These are phyloP conservation scores for Leonotis leonurus DNA, from an alignment of 257 asterid species.

Conservation along the genomic window DNA sequence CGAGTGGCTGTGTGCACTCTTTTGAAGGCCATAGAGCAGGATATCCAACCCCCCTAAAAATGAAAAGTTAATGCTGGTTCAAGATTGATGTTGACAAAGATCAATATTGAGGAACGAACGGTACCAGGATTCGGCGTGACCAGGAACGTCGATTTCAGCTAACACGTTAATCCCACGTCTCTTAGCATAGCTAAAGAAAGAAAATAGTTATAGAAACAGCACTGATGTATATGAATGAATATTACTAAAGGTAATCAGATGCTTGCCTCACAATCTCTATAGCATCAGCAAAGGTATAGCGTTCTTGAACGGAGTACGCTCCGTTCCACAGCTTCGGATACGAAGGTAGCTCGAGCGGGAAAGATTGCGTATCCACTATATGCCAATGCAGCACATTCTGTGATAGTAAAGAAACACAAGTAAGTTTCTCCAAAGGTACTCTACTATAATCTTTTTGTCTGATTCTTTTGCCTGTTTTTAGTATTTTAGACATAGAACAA, in stretches of 20 bases:
- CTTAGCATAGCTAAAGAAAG: constrained; percentile 59
- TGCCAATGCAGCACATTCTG: constrained; percentile 99
- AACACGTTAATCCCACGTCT: constrained; percentile 72
- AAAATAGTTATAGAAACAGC: not conserved
- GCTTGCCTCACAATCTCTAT: constrained; percentile 74
- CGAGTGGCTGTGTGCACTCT: constrained; percentile 75
- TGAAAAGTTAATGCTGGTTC: not conserved
- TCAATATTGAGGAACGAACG: not conserved
- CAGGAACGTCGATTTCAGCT: constrained; percentile 94
- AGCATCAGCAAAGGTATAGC: constrained; percentile 74
- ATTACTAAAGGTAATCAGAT: not conserved
- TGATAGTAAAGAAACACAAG: not conserved
- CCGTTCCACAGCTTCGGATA: constrained; percentile 86
- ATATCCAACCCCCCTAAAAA: constrained; percentile 79
- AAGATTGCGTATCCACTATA: constrained; percentile 87
- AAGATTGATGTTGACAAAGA: not conserved
- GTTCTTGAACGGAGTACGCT: constrained; percentile 59
- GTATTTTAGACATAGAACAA: too few species aligned
- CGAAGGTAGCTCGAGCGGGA: constrained; percentile 90
- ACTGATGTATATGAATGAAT: not conserved
- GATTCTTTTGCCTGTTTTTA: not conserved
- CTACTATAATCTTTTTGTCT: not conserved
- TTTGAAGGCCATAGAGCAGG: constrained; percentile 79
- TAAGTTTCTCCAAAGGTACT: too few species aligned
- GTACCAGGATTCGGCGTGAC: constrained; percentile 92